A percentile compares a stretch with the other conserved stretches of the same genome.
These are phyloP conservation scores for Pythium plurisporium DNA, from an alignment of 352 stramenopile genomes.

Conservation along the genomic window DNA sequence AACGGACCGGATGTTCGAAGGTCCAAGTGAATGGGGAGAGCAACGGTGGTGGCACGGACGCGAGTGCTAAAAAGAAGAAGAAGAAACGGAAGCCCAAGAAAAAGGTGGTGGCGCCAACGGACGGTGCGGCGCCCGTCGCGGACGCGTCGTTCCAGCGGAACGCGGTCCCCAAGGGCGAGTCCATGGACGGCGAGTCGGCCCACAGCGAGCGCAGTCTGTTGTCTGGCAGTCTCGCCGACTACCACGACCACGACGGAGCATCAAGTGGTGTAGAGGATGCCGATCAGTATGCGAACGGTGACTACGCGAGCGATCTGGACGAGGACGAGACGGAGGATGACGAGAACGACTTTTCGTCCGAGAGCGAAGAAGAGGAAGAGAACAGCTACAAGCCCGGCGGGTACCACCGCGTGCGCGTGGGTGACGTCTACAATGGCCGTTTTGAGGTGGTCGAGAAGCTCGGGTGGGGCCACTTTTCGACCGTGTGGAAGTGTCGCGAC, in stretches of 20 bases:
- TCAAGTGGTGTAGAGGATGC: not conserved
- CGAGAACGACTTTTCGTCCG: slow-evolving; percentile 85
- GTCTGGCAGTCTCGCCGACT: slow-evolving; percentile 20
- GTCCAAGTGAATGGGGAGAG: not conserved
- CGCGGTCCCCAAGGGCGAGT: slow-evolving; percentile 23
- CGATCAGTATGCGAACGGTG: slow-evolving; percentile 9
- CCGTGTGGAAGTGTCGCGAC: slow-evolving; percentile 98
- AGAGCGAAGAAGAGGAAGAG: slow-evolving; percentile 90
- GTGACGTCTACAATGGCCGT: slow-evolving; percentile 89
- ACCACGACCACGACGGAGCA: slow-evolving; percentile 6
- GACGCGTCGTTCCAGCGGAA: slow-evolving; percentile 15
- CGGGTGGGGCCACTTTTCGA: slow-evolving; percentile 99
- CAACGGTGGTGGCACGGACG: not conserved
- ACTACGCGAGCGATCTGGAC: slow-evolving; percentile 19
- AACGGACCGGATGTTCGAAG: slow-evolving; percentile 1
- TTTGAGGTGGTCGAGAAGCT: slow-evolving; percentile 99
- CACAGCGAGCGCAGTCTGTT: slow-evolving; percentile 26
- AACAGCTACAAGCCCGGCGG: slow-evolving; percentile 96
- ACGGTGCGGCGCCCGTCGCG: not conserved
- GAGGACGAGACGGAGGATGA: slow-evolving; percentile 71
- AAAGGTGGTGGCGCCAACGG: slow-evolving; percentile 6
- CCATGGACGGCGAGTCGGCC: slow-evolving; percentile 26
- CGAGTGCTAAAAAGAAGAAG: slow-evolving; percentile 20
- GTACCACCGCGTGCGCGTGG: slow-evolving; percentile 95
- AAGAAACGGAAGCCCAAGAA: slow-evolving; percentile 26